phyloP scores from a whole-genome alignment of 352 stramenopile species.

The Phytophthora constricta region DNA sequence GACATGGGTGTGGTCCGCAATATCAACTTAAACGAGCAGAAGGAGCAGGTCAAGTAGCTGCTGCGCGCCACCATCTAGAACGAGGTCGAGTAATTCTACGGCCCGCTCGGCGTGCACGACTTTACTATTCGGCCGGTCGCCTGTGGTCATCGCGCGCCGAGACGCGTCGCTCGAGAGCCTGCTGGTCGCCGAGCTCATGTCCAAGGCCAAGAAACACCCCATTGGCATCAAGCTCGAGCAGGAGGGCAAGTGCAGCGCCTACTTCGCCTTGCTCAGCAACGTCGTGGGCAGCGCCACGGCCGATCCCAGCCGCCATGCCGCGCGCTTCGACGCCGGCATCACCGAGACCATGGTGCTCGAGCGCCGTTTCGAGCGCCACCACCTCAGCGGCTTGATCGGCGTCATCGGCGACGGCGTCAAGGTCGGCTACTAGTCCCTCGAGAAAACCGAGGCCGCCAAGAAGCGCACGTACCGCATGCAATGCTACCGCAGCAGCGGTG shows the following conservation, averaged over 20 bases:
- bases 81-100: slow-evolving; percentile 87
- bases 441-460: slow-evolving; percentile 61
- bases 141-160: too few species aligned
- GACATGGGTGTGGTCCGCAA: too few species aligned
- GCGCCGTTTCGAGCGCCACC: too few species aligned
- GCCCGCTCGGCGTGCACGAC: slow-evolving; percentile 78
- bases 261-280: slow-evolving; percentile 84
- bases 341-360: slow-evolving; percentile 81
- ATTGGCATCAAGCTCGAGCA: slow-evolving; percentile 81
- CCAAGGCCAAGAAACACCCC: too few species aligned
- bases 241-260: slow-evolving; percentile 72
- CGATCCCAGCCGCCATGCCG: slow-evolving; percentile 51
- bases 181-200: too few species aligned
- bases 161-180: too few species aligned
- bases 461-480: too few species aligned
- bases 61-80: too few species aligned
- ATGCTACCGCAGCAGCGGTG: too few species aligned
- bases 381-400: too few species aligned
- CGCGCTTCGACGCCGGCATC: slow-evolving; percentile 54
- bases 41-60: too few species aligned
- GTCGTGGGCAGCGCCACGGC: slow-evolving; percentile 68
- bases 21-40: too few species aligned
- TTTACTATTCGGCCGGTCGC: slow-evolving; percentile 82
- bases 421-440: slow-evolving; percentile 78
- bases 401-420: slow-evolving; percentile 83